Percentiles rank a stretch among this genome's conserved stretches.
phyloP scores from a whole-genome alignment of 805 yeast genomes.

The Grigorovia jiainica region DNA sequence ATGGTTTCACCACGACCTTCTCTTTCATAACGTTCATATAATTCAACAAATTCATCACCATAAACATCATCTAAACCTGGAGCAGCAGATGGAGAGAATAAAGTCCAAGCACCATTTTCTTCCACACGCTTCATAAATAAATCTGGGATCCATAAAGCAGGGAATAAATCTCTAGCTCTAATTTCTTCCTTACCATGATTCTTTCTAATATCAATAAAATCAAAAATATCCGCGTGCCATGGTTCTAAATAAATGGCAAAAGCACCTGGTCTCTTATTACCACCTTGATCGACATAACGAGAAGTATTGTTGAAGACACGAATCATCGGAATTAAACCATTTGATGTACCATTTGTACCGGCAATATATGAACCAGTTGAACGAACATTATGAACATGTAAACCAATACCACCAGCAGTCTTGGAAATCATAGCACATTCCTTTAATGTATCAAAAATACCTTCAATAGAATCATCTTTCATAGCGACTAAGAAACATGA shows the following conservation, averaged over 20 bases:
- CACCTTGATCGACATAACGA: conserved; percentile 94
- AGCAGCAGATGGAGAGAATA: conserved; percentile 80
- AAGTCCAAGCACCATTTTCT: conserved; percentile 68
- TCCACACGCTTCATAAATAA: conserved; percentile 86
- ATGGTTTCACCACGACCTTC: conserved; percentile 53
- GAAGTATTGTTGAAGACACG: conserved; percentile 92
- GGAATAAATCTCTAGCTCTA: conserved; percentile 84
- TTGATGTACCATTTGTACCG: conserved; percentile 85
- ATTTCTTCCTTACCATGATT: conserved; percentile 91
- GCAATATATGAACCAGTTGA: conserved; percentile 78
- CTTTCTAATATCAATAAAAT: conserved; percentile 73
- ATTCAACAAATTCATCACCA: conserved; percentile 67
- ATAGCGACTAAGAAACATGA: conserved; percentile 86
- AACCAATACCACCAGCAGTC: conserved; percentile 90
- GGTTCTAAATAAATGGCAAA: conserved; percentile 89
- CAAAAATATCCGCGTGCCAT: conserved; percentile 89
- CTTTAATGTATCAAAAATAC: conserved; percentile 80
- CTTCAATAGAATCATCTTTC: conserved; percentile 90
- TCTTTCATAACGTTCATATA: conserved; percentile 62
- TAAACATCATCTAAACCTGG: conserved; percentile 74
- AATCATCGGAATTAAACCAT: conserved; percentile 87
- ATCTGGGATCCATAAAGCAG: conserved; percentile 91
- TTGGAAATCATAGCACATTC: conserved; percentile 84
- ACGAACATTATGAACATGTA: conserved; percentile 77
- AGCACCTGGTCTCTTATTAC: conserved; percentile 95